These are phyloP conservation scores for Salix arbutifolia DNA, from an alignment of 345 rosid species.

Conservation along the genomic window DNA sequence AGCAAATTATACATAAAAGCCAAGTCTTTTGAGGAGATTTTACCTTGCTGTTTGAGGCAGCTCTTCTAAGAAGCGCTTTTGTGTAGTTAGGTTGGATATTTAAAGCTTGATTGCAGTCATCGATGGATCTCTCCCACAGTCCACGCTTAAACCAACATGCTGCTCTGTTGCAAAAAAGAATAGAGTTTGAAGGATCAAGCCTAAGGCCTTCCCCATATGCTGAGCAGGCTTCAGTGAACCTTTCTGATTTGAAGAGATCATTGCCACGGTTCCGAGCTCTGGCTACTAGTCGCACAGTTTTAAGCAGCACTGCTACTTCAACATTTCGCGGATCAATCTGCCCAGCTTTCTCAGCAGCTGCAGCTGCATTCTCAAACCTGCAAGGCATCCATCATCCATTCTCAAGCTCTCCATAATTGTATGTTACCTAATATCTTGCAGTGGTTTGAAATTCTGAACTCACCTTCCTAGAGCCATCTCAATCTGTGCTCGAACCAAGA, in stretches of 20 bases:
- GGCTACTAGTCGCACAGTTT: constrained; percentile 57
- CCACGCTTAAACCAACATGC: constrained; percentile 92
- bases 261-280: constrained; percentile 83
- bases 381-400: constrained; percentile 47
- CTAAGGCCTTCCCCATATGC: constrained; percentile 88
- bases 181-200: constrained; percentile 74
- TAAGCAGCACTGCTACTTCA: constrained; percentile 60
- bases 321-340: constrained; percentile 61
- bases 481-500: constrained; percentile 69
- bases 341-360: constrained; percentile 74
- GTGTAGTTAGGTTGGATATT: constrained; percentile 61
- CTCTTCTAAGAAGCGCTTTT: constrained; percentile 82
- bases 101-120: constrained; percentile 78
- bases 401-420: constrained; percentile 23
- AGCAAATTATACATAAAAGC: constrained; percentile 1
- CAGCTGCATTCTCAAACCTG: constrained; percentile 92
- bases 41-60: constrained; percentile 85
- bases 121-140: constrained; percentile 71
- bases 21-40: not conserved
- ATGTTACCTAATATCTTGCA: constrained; percentile 6
- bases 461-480: constrained; percentile 97
- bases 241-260: constrained; percentile 89
- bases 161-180: constrained; percentile 77
- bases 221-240: constrained; percentile 90
- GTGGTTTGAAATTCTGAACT: constrained; percentile 24